phyloP scores from a whole-genome alignment of 2,329 filamentous ascomycete genomes.

The Arthrobotrys megalospora region DNA sequence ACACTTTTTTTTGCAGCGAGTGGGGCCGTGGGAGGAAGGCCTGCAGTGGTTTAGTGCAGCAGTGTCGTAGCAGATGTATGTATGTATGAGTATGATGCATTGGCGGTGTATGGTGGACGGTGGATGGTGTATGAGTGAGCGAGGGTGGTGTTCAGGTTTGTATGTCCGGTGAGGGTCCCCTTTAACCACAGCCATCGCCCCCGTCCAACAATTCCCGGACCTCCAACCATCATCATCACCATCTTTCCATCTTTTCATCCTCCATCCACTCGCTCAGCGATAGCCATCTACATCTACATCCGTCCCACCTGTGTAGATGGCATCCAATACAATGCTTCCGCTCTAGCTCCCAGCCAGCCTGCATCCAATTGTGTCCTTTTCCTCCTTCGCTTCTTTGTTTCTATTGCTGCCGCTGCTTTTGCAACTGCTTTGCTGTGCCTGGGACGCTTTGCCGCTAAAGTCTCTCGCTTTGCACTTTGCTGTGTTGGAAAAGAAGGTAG shows the following conservation, averaged over 20 bases:
- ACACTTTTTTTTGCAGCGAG: conserved; percentile 35
- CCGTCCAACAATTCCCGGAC: conserved; percentile 22
- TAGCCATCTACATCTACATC: conserved; percentile 32
- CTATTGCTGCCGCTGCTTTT: background rate
- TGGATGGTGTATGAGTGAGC: background rate
- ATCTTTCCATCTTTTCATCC: conserved; percentile 2
- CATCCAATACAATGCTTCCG: conserved; percentile 38
- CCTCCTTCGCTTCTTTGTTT: conserved; percentile 31
- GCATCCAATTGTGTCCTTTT: conserved; percentile 13
- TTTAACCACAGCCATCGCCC: conserved; percentile 49
- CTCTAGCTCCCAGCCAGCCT: conserved; percentile 33
- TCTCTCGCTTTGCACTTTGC: conserved; percentile 17
- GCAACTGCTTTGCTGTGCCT: background rate
- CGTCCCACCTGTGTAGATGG: conserved; percentile 33
- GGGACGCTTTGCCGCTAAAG: conserved; percentile 21
- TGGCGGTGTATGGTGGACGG: conserved; percentile 1
- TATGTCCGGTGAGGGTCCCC: conserved; percentile 9
- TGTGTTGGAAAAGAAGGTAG: conserved; percentile 18
- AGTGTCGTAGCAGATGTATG: background rate
- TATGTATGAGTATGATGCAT: background rate
- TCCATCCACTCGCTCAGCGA: conserved; percentile 20
- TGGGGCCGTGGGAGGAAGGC: conserved; percentile 38
- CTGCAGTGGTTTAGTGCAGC: conserved; percentile 21
- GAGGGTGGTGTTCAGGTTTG: too few relatives aligned
- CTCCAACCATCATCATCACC: conserved; percentile 5